phyloP scores from a whole-genome alignment of 805 yeast species.

The Wickerhamomyces strasburgensis region DNA sequence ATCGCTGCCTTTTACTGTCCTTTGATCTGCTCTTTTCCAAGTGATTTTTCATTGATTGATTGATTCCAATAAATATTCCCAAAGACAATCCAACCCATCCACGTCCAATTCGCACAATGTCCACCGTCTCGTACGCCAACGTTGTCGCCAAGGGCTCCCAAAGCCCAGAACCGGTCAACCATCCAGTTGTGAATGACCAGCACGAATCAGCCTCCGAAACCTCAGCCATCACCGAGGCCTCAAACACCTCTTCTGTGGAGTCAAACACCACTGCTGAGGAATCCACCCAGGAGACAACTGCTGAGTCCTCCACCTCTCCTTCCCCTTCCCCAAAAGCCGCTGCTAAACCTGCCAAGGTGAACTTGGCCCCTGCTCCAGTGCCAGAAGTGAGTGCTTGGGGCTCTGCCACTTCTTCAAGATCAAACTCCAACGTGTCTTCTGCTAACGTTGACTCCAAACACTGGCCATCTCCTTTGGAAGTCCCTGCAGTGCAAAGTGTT shows the following conservation, averaged over 20 bases:
- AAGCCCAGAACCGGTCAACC: slow-evolving; percentile 17
- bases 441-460: slow-evolving; percentile 23
- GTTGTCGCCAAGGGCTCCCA: slow-evolving; percentile 23
- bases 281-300: slow-evolving; percentile 1
- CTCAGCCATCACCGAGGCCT: neutral
- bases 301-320: too few species aligned
- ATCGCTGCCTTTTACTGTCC: too few species aligned
- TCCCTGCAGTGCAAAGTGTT: slow-evolving; percentile 19
- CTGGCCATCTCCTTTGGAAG: slow-evolving; percentile 35
- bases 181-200: slow-evolving; percentile 6
- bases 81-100: too few species aligned
- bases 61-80: too few species aligned
- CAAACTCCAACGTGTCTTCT: slow-evolving; percentile 19
- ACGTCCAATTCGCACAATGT: too few species aligned
- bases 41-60: too few species aligned
- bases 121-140: slow-evolving; percentile 27
- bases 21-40: too few species aligned
- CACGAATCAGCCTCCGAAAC: neutral
- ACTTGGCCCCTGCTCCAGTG: slow-evolving; percentile 60
- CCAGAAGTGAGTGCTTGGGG: slow-evolving; percentile 65
- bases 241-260: slow-evolving; percentile 5
- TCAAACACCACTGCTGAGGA: too few species aligned
- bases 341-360: slow-evolving; percentile 23
- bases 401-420: slow-evolving; percentile 25
- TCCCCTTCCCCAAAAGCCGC: slow-evolving; percentile 27